Evolutionary conservation across 768 basidiomycete species (phyloP), one percentile per base, ranked within the genome.

Genomic region (Boletus bicolor): DNA sequence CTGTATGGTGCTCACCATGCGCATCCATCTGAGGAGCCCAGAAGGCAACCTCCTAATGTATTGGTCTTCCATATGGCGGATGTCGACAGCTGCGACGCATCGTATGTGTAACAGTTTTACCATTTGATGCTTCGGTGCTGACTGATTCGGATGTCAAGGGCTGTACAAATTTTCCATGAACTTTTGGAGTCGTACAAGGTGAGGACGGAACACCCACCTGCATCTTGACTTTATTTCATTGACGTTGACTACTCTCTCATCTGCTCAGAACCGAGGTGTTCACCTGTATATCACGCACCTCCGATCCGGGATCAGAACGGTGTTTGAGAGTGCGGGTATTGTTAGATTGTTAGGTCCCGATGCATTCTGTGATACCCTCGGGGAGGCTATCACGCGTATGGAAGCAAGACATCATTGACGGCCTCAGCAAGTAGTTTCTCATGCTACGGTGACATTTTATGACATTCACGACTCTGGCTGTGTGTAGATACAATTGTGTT

Each of bases 51-150:
- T 54, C 86, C 93, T 5, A 82, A 79, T 12, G 84, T 85, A 2
- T 72, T 98, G 24, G 91, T 97, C 21, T 94, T 99, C 72, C 95
- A 98, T 63, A 80, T 98, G 79, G 87, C 88, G 12, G 96, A 98
- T 72, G 89, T 97, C 4, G 91, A 94, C 54, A 82, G 78, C 17
- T 86, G 91, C 56, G 96, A 99, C 69, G 93, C 96, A 8, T 93
- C 91, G 89, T 95, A 65, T 71, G 88, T 75, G 21, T 14, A 34
- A n/a, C 11, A 6, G 2, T n/a, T 48, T 30, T 41, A 9, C 44
- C 53, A 24, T 12, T 41, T 48, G n/a, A 41, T n/a, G 5, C 42
- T 32, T 14, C 26, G 17, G 51, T 24, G 30, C 21, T 56, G 5
- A 71, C 34, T 50, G 24, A 37, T 49, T 54, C 5, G 55, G 50